These are phyloP conservation scores for Rosa hybrid DNA, from an alignment of 331 rosid genomes.

Conservation along the genomic window DNA sequence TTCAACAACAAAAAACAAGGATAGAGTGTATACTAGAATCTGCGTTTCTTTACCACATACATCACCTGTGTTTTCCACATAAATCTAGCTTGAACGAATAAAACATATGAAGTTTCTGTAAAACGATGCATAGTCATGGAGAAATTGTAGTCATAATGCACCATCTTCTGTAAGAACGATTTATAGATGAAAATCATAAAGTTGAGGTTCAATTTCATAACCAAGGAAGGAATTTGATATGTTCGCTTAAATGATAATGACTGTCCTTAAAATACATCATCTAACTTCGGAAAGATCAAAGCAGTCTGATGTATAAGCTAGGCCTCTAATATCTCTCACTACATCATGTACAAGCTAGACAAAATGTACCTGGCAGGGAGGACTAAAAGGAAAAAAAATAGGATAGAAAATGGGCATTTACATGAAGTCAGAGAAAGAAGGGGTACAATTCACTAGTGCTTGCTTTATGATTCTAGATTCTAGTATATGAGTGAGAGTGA, in stretches of 20 bases:
- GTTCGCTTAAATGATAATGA: conserved; percentile 1
- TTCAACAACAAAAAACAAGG: no score
- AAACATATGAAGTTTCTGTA: no score
- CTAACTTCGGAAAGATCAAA: background rate
- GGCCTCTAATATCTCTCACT: conserved; percentile 30
- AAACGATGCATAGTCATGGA: background rate
- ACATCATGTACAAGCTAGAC: conserved; percentile 30
- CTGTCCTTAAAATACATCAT: background rate
- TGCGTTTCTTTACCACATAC: no score
- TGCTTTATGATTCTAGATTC: background rate
- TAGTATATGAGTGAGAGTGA: conserved; percentile 10
- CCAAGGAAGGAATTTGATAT: background rate
- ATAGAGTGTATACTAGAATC: no score
- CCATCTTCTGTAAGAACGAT: background rate
- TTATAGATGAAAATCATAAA: background rate
- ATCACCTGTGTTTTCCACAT: no score
- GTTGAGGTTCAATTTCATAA: background rate
- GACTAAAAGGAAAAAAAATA: background rate
- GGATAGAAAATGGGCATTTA: conserved; percentile 3
- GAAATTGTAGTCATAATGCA: background rate
- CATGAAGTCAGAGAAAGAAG: conserved; percentile 16
- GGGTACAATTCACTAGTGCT: conserved; percentile 3
- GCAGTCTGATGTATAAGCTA: conserved; percentile 27
- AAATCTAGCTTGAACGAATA: no score
- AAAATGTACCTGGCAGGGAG: conserved; percentile 18